Evolutionary conservation across 306 rosid species (phyloP).

Genomic region (Vigna trinervia): DNA sequence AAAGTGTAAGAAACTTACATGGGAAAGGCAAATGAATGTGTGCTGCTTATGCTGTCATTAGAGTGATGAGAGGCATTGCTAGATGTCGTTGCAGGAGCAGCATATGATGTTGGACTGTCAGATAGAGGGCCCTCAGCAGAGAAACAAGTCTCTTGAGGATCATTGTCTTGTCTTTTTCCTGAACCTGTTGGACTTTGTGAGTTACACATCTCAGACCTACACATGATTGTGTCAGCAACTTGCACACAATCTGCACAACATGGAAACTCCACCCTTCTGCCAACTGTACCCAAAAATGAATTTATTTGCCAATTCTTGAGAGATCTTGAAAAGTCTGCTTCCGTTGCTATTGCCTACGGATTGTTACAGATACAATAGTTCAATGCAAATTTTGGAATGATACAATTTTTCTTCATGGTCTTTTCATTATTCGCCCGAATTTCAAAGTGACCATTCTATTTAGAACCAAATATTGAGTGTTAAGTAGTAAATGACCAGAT

Average conservation of each 20-base stretch:
- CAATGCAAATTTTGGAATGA: too few relatives aligned
- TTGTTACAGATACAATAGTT: background rate
- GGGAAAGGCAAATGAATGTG: conserved; percentile 81
- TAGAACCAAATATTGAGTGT: too few relatives aligned
- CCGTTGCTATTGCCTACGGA: conserved; percentile 51
- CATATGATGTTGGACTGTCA: conserved; percentile 18
- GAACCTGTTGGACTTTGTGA: conserved; percentile 39
- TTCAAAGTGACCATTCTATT: too few relatives aligned
- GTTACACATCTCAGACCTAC: conserved; percentile 38
- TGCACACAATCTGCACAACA: conserved; percentile 28
- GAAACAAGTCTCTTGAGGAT: conserved; percentile 40
- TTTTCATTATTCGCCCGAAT: too few relatives aligned
- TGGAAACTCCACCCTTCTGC: conserved; percentile 46
- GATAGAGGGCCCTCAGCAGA: conserved; percentile 28
- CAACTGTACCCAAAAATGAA: conserved; percentile 33
- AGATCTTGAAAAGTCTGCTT: conserved; percentile 42
- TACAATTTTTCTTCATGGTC: too few relatives aligned
- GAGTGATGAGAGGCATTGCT: conserved; percentile 56
- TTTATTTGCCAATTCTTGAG: conserved; percentile 36
- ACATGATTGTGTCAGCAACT: conserved; percentile 39
- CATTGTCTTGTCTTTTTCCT: conserved; percentile 36
- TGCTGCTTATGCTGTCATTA: conserved; percentile 72
- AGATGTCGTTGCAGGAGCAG: conserved; percentile 35
- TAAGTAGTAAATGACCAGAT: too few relatives aligned
- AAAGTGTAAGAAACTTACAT: conserved; percentile 50